phyloP scores from a whole-genome alignment of 257 asterid genomes.

The Salvia rosmarinus region DNA sequence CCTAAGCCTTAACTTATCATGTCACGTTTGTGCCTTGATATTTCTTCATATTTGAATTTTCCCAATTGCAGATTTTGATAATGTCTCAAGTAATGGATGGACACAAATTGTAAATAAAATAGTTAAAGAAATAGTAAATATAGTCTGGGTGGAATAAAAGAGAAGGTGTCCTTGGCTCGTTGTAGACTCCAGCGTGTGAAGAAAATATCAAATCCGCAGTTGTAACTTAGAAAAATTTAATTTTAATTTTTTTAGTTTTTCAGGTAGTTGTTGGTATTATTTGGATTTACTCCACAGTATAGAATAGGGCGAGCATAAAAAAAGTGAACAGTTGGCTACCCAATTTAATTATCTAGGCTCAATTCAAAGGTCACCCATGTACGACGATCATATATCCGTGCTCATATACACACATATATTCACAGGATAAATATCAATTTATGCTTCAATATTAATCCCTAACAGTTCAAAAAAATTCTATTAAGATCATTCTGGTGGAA shows the following conservation, averaged over 20 bases:
- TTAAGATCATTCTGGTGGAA: too few relatives aligned
- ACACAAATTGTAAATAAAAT: background rate
- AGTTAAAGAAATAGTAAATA: background rate
- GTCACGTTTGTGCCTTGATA: background rate
- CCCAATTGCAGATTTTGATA: background rate
- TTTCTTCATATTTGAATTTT: background rate
- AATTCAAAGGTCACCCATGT: too few relatives aligned
- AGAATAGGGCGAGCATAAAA: background rate
- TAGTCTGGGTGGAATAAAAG: background rate
- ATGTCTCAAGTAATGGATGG: background rate
- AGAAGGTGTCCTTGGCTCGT: background rate
- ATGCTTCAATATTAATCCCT: too few relatives aligned
- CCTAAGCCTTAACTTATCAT: background rate
- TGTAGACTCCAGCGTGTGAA: background rate
- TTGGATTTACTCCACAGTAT: slow-evolving; percentile 16
- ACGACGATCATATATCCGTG: too few relatives aligned
- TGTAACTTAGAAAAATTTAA: background rate
- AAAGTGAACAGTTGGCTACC: background rate
- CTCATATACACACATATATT: too few relatives aligned
- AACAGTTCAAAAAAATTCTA: too few relatives aligned
- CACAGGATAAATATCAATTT: too few relatives aligned
- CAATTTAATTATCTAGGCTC: background rate
- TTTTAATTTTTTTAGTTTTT: background rate
- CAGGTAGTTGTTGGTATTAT: background rate
- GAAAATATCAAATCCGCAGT: background rate